Evolutionary conservation across 148 eudicot species (phyloP).

Genomic region (Linanthus parryae): DNA sequence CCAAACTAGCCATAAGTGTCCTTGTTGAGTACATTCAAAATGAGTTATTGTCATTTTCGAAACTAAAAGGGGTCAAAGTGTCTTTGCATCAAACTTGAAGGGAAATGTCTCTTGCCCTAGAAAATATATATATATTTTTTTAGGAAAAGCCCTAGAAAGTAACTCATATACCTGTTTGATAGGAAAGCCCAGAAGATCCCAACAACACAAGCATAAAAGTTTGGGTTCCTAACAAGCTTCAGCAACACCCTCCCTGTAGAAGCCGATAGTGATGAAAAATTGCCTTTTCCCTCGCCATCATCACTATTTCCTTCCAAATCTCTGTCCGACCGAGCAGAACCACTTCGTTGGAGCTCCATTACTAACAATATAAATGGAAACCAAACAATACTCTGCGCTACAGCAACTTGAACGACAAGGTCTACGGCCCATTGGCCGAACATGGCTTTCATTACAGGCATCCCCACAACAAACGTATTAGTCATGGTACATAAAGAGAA

Average conservation of each 20-base stretch:
- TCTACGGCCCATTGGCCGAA: conserved; percentile 52
- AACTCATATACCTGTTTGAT: conserved; percentile 58
- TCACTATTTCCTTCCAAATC: conserved; percentile 34
- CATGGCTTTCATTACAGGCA: conserved; percentile 64
- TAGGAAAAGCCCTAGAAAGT: too few species aligned
- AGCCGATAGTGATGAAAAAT: conserved; percentile 31
- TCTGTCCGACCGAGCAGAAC: conserved; percentile 13
- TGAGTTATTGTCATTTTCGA: too few species aligned
- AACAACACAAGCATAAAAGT: conserved; percentile 61
- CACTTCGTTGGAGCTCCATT: conserved; percentile 47
- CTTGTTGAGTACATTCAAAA: too few species aligned
- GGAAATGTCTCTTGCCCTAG: too few species aligned
- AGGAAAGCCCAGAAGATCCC: conserved; percentile 73
- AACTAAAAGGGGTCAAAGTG: too few species aligned
- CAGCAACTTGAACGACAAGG: conserved; percentile 64
- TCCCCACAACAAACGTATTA: conserved; percentile 63
- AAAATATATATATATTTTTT: too few species aligned
- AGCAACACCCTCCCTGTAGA: conserved; percentile 46
- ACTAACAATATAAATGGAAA: conserved; percentile 47
- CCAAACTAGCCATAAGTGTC: too few species aligned
- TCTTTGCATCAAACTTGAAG: too few species aligned
- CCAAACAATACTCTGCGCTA: conserved; percentile 66
- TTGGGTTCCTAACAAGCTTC: conserved; percentile 62
- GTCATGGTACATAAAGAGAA: conserved; percentile 60
- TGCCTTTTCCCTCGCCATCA: not conserved